These are phyloP conservation scores for Heliamphora exappendiculata DNA, from an alignment of 148 eudicot species.

Conservation along the genomic window DNA sequence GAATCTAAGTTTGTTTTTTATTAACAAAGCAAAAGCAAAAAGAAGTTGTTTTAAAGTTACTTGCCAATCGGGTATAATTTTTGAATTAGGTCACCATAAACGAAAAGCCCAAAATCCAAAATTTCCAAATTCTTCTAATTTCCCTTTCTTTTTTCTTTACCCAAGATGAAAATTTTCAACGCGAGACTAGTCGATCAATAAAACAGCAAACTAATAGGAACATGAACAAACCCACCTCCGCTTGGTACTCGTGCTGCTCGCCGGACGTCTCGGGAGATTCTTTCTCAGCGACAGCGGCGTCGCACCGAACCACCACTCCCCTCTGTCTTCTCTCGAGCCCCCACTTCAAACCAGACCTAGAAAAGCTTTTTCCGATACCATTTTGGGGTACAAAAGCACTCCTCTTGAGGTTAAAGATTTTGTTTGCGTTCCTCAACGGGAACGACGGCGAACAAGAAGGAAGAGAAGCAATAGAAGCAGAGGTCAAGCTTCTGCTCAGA, in stretches of 20 bases:
- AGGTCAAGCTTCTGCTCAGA: conserved; percentile 34
- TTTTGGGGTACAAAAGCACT: conserved; percentile 39
- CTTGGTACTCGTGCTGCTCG: conserved; percentile 81
- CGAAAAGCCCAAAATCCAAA: background rate
- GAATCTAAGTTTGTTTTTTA: too few relatives aligned
- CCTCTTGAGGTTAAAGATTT: conserved; percentile 26
- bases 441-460: conserved; percentile 33
- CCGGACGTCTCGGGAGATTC: conserved; percentile 59
- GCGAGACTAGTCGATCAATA: background rate
- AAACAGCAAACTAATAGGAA: conserved; percentile 3
- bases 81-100: background rate
- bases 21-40: too few relatives aligned
- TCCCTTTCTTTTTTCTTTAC: background rate
- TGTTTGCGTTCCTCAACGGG: conserved; percentile 17
- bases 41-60: too few relatives aligned
- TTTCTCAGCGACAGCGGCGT: conserved; percentile 74
- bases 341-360: conserved; percentile 30
- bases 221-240: conserved; percentile 57
- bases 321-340: conserved; percentile 31
- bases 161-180: too few relatives aligned
- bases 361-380: conserved; percentile 35
- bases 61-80: background rate
- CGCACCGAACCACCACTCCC: conserved; percentile 55
- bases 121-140: background rate
- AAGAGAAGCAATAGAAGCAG: conserved; percentile 47